Evolutionary conservation across 768 basidiomycete genomes (phyloP).

Genomic region (Leccinum subgranulosum): DNA sequence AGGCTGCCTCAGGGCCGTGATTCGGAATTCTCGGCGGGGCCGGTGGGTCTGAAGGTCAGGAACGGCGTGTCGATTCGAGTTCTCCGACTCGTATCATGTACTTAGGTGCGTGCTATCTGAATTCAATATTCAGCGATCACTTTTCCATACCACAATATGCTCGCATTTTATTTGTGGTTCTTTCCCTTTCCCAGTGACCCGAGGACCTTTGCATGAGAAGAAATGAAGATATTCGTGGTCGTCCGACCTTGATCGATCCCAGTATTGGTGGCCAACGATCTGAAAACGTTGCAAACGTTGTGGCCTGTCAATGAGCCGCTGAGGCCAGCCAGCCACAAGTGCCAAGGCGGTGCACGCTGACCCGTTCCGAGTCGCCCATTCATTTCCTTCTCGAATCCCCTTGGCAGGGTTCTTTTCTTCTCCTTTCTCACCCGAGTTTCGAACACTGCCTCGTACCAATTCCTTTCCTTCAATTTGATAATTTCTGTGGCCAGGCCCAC

Average conservation of each 20-base stretch:
- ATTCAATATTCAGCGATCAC: background rate
- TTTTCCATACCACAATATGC: background rate
- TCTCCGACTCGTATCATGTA: too few species aligned
- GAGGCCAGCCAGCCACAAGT: background rate
- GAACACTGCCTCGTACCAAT: background rate
- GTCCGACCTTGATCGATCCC: background rate
- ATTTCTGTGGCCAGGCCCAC: background rate
- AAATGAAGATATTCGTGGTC: background rate
- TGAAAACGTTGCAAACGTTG: background rate
- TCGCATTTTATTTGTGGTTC: background rate
- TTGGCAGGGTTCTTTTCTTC: background rate
- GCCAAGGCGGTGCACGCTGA: background rate
- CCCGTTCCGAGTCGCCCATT: too few species aligned
- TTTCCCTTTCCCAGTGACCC: background rate
- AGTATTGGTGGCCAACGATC: background rate
- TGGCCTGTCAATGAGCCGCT: background rate
- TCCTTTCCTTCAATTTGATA: background rate
- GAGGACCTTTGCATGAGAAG: background rate
- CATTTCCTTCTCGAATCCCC: background rate
- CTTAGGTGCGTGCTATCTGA: background rate
- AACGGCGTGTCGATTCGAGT: too few species aligned
- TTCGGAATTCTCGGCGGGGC: background rate
- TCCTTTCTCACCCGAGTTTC: background rate
- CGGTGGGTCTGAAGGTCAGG: background rate
- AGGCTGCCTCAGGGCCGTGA: background rate